phyloP scores from a whole-genome alignment of 1,139 yeast genomes.

The Lodderomyces theae region DNA sequence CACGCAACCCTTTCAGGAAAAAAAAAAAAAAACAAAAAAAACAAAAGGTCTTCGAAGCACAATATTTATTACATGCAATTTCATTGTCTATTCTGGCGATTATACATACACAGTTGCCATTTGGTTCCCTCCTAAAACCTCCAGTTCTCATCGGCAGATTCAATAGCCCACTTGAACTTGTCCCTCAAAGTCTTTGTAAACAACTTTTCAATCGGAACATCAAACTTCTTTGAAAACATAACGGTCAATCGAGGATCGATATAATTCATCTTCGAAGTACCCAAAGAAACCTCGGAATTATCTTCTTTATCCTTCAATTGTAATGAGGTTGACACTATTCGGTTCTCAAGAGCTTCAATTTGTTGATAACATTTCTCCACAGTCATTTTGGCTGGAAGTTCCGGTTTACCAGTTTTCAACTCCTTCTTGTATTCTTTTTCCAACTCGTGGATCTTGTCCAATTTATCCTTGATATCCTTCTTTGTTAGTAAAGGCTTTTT shows the following conservation, averaged over 20 bases:
- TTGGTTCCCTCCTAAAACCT: constrained; percentile 45
- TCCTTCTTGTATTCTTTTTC: constrained; percentile 57
- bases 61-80: too few species aligned
- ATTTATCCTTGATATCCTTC: constrained; percentile 53
- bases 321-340: constrained; percentile 66
- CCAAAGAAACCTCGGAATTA: constrained; percentile 88
- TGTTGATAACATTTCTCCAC: constrained; percentile 76
- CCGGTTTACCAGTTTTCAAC: constrained; percentile 59
- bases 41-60: too few species aligned
- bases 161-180: constrained; percentile 94
- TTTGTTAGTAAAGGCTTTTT: constrained; percentile 53
- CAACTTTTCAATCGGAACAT: constrained; percentile 88
- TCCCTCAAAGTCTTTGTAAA: constrained; percentile 90
- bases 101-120: too few species aligned
- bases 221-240: constrained; percentile 79
- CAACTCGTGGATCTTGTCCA: constrained; percentile 57
- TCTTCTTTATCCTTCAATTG: constrained; percentile 91
- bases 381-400: constrained; percentile 48
- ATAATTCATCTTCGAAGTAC: constrained; percentile 91
- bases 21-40: not conserved
- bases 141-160: constrained; percentile 88
- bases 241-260: constrained; percentile 93
- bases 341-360: constrained; percentile 66
- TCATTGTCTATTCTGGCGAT: too few species aligned
- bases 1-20: constrained; percentile 1